Base-by-base conservation (phyloP, 1,284 basidiomycete species). In the Cutaneotrichosporon sp. region DNA sequence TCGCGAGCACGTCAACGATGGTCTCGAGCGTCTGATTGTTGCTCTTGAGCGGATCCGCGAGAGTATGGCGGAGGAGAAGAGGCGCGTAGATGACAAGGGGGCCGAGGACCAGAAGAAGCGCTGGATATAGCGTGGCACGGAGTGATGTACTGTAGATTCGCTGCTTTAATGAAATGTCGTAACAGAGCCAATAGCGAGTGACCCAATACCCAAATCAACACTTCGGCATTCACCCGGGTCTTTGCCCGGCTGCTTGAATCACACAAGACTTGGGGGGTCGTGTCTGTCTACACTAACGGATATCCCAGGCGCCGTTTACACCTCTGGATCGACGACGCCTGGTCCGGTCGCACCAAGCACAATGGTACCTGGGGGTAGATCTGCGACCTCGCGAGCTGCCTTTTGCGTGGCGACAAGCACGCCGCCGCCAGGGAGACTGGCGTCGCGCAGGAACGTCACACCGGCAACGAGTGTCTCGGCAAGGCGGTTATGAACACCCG, bases 361-460 rank as follows among this genome's bases (percentile, higher is more conserved):
- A 20, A 67, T 46, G 2, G 63, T 65, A 7, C 63, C 63, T 12
- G 56, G 54, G 2, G 65, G 65, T n/a, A 67, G 49, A 48, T 65
- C 65, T 26, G 58, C 58, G 21, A 65, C 51, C 44, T 67, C 65
- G 45, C 56, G 50, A n/a, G 65, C 65, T 0, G 63, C 63, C 44
- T 63, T 47, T 21, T 58, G 59, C 1, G 65, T 64, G 12, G 62
- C 63, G 22, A 67, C 60, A 14, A 65, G 49, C 10, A 65, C 52
- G 8, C 63, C 65, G 30, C 64, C 63, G 17, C 54, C 41, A 1
- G 62, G 64, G 22, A 58, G 53, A 9, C 39, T 50, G 4, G 59
- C 56, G 49, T 65, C 60, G 22, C 62, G 60, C 14, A 67, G 46
- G 37, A 62, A 65, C 8, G 64, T 60, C 3, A 67, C 55, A 4